Percentiles rank a stretch among this genome's conserved stretches.
phyloP scores from a whole-genome alignment of 1,284 basidiomycete genomes.

The Ustanciosporium gigantosporum region DNA sequence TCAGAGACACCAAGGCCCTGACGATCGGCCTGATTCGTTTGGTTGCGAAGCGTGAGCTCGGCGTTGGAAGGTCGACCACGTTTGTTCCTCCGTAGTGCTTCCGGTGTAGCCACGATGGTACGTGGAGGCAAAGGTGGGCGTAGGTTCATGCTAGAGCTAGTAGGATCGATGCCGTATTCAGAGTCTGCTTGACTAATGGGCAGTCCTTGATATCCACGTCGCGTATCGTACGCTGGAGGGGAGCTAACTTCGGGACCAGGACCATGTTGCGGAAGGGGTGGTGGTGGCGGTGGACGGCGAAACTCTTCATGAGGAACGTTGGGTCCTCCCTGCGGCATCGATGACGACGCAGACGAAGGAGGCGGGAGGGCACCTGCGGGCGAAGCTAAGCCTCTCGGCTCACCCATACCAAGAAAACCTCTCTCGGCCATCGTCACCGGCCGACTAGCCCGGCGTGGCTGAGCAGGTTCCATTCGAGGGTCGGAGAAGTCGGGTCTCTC shows the following conservation, averaged over 20 bases:
- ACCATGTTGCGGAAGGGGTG: not conserved
- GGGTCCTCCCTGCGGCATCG: not conserved
- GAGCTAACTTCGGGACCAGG: too few relatives aligned
- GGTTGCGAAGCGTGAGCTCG: slow-evolving; percentile 6
- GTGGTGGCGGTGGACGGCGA: slow-evolving; percentile 14
- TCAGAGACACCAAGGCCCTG: too few relatives aligned
- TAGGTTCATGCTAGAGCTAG: not conserved
- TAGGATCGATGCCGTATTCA: not conserved
- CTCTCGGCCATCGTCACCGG: not conserved
- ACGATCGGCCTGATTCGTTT: too few relatives aligned
- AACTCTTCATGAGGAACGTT: slow-evolving; percentile 14
- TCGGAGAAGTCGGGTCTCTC: not conserved
- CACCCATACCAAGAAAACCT: not conserved
- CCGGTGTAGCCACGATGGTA: not conserved
- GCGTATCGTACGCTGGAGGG: too few relatives aligned
- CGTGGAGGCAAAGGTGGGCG: slow-evolving; percentile 14
- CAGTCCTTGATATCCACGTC: too few relatives aligned
- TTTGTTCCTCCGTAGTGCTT: slow-evolving; percentile 13
- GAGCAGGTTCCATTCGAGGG: not conserved
- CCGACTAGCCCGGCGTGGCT: not conserved
- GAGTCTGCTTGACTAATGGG: too few relatives aligned
- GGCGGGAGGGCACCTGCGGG: not conserved
- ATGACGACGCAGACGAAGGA: not conserved
- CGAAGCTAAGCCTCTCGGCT: not conserved
- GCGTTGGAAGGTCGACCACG: slow-evolving; percentile 31